phyloP scores from a whole-genome alignment of 768 basidiomycete genomes.

The Hydnomerulius pinastri region DNA sequence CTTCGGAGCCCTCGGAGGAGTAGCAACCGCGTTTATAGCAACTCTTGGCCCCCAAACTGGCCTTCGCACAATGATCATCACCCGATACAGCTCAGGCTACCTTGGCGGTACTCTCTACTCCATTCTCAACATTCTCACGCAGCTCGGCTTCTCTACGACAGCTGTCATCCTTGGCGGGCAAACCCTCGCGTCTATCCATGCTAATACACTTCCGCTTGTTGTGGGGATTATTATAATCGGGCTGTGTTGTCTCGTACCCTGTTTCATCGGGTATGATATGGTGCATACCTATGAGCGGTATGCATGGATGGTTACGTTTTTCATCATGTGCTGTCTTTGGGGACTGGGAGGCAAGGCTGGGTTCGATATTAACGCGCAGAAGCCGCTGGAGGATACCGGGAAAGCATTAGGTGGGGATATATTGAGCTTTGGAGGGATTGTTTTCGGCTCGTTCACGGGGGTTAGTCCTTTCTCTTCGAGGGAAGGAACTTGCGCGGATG shows the following conservation, averaged over 20 bases:
- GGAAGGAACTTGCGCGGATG: too few relatives aligned
- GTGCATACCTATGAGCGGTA: slow-evolving; percentile 55
- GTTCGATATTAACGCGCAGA: slow-evolving; percentile 46
- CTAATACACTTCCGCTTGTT: slow-evolving; percentile 45
- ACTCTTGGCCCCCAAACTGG: slow-evolving; percentile 56
- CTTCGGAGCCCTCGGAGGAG: slow-evolving; percentile 46
- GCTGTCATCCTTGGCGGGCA: slow-evolving; percentile 58
- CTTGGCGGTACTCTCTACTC: slow-evolving; percentile 51
- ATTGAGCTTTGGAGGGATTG: slow-evolving; percentile 53
- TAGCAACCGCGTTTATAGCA: slow-evolving; percentile 50
- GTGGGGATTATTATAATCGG: slow-evolving; percentile 51
- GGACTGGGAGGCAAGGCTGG: slow-evolving; percentile 50
- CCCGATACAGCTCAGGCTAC: slow-evolving; percentile 50
- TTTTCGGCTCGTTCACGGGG: slow-evolving; percentile 51
- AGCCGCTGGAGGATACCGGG: slow-evolving; percentile 44
- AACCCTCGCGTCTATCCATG: slow-evolving; percentile 47
- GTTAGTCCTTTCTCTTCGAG: too few relatives aligned
- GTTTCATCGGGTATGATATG: slow-evolving; percentile 48
- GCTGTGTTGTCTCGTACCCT: slow-evolving; percentile 43
- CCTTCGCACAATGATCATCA: slow-evolving; percentile 55
- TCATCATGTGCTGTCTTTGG: slow-evolving; percentile 53
- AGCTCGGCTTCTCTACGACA: slow-evolving; percentile 50
- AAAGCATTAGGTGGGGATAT: slow-evolving; percentile 46
- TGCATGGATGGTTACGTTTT: slow-evolving; percentile 49
- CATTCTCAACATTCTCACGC: slow-evolving; percentile 54